Base-by-base conservation (phyloP, 805 yeast species). In the Wickerhamomyces strasburgensis region DNA sequence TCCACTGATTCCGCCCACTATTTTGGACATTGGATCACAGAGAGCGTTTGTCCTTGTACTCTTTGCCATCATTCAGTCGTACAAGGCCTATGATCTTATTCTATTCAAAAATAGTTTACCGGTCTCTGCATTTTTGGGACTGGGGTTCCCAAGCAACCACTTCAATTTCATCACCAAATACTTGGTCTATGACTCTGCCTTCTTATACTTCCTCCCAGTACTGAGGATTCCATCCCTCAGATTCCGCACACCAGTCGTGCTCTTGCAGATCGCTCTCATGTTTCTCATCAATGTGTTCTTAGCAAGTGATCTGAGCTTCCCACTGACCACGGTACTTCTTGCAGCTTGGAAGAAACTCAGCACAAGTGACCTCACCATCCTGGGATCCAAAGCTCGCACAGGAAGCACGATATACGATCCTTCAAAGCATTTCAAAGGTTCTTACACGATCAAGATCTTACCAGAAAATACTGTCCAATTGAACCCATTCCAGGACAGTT, bases 391-490 rank as follows among this genome's bases (percentile, higher is more conserved):
- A 0, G 61, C 72, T 50, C 46, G 26, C 32, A 44, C 29, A 11
- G 55, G 35, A 49, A 62, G 43, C 43, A n/a, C n/a, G n/a, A n/a
- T 11, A 21, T 58, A 14, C 46, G 64, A 34, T 37, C 48, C 33
- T 1, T 38, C 50, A 18, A 46, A 43, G 31, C 94, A 88, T 57
- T 83, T 89, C 57, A 82, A 76, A 51, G 98, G 98, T 30, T 78
- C 78, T 29, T 84, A 85, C 52, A 84, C 89, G 1, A 81, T 93
- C 43, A 84, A 89, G 52, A 84, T 84, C 43, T 65, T 93, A 25
- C 98, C 98, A 0, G 97, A 90, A 60, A 83, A 94, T 30, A 81
- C 94, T 0, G 96, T 94, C 5, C 67, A 70, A 51, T 62, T 93
- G 49, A 87, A 89, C 46, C 96, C 96, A 3, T 73, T 77, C 48